Evolutionary conservation across 768 basidiomycete genomes (phyloP).

Genomic region (Paxillus rubicundulus): DNA sequence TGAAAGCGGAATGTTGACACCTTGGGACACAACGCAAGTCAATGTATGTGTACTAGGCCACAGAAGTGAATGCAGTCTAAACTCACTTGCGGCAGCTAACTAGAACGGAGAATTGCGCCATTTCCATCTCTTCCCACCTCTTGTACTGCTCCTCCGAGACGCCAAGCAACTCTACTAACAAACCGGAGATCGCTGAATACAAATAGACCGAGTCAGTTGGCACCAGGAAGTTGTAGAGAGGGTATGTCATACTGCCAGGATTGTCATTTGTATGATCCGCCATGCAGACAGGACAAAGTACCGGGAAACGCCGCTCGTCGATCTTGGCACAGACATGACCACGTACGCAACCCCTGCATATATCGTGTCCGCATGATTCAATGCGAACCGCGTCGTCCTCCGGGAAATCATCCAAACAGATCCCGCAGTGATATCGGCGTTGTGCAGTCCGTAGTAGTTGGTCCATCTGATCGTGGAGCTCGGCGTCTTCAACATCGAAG

Average conservation of each 20-base stretch:
- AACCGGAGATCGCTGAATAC: conserved; percentile 38
- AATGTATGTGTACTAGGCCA: not conserved
- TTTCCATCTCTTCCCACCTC: conserved; percentile 46
- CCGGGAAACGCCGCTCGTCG: conserved; percentile 53
- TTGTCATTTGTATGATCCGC: conserved; percentile 30
- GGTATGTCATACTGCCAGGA: conserved; percentile 28
- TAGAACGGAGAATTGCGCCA: conserved; percentile 40
- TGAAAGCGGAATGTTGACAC: conserved; percentile 47
- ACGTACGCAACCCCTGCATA: conserved; percentile 53
- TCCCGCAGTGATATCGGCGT: conserved; percentile 46
- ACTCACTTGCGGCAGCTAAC: conserved; percentile 51
- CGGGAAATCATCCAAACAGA: conserved; percentile 53
- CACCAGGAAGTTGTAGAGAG: not conserved
- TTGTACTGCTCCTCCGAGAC: conserved; percentile 43
- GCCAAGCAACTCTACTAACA: conserved; percentile 41
- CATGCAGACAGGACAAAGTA: conserved; percentile 57
- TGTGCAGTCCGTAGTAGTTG: conserved; percentile 32
- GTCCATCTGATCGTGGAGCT: conserved; percentile 32
- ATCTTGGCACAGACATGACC: conserved; percentile 46
- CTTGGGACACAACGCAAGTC: conserved; percentile 29
- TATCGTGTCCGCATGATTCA: conserved; percentile 45
- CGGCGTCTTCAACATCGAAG: conserved; percentile 41
- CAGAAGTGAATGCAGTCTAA: not conserved
- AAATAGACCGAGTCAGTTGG: not conserved
- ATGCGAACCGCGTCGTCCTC: conserved; percentile 43